Evolutionary conservation across 2,329 filamentous ascomycete genomes (phyloP), one percentile per base, ranked within the genome.

Genomic region (Apiospora marii): DNA sequence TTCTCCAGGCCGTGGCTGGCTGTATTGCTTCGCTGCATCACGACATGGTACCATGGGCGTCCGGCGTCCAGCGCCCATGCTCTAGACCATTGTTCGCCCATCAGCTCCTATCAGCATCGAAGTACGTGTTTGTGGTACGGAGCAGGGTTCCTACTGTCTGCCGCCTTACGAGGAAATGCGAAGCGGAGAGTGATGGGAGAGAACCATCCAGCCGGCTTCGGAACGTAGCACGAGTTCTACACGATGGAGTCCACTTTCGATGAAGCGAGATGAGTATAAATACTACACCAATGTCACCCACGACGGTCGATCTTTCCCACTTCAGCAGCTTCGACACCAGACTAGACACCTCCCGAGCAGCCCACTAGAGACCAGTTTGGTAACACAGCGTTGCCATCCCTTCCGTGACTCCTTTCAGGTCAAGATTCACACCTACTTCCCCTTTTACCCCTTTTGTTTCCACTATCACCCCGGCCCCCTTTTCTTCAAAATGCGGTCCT

Each of bases 401-500:
- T n/a, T n/a, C 67, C 44, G 53, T 48, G 61, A 69, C 37, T 44
- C 37, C 16, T 41, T 41, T 71, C 34, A 22, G 53, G 16, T 49
- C 68, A 41, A 13, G 61, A n/a, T 53, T 61, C 41, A 70, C 41
- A 70, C 46, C 70, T 69, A 22, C 34, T 70, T 67, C 73, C 69
- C 51, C 37, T 51, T 72, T 53, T 68, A 71, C 70, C 64, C 41
- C 64, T 34, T 46, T 41, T 10, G 1, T 41, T 2, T 41, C 22
- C 67, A 71, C 30, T 34, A 34, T 19, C 19, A 6, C 19, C 4
- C 30, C 27, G 34, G 3, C 34, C 58, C 67, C 41, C 30, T 70
- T 75, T 10, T 27, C 69, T 44, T 70, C 80, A 84, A 74, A 74
- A 85, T 85, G 84, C 81, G 81, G 75, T 81, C 77, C 72, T 76